These are phyloP conservation scores for Fusarium sp. DNA, from an alignment of 2,329 filamentous ascomycete genomes.

Conservation along the genomic window DNA sequence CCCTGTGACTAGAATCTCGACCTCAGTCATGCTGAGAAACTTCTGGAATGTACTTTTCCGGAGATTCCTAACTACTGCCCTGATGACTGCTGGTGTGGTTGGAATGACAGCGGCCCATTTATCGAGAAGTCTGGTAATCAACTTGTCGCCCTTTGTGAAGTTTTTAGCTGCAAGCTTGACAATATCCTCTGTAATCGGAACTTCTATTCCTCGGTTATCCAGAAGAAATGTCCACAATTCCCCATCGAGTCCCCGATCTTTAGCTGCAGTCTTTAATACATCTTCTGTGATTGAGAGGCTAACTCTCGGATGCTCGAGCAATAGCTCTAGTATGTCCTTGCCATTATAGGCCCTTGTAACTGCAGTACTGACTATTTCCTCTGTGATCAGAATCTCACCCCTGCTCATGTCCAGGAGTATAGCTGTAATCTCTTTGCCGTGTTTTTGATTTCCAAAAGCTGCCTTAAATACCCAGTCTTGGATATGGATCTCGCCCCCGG, in stretches of 20 bases:
- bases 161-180: background rate
- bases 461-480: background rate
- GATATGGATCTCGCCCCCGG: background rate
- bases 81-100: background rate
- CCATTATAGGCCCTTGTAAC: background rate
- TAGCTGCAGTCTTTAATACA: background rate
- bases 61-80: background rate
- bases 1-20: background rate
- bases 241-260: background rate
- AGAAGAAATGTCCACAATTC: background rate
- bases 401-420: background rate
- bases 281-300: background rate
- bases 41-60: background rate
- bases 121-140: background rate
- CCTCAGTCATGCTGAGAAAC: background rate
- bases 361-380: background rate
- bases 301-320: background rate
- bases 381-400: background rate
- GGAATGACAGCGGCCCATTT: background rate
- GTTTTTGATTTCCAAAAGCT: background rate
- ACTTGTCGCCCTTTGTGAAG: background rate
- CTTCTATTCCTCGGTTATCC: background rate
- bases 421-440: background rate
- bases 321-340: background rate
- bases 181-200: background rate